Evolutionary conservation across 441 rosid genomes (phyloP).

Genomic region (Gossypium schwendimanii): DNA sequence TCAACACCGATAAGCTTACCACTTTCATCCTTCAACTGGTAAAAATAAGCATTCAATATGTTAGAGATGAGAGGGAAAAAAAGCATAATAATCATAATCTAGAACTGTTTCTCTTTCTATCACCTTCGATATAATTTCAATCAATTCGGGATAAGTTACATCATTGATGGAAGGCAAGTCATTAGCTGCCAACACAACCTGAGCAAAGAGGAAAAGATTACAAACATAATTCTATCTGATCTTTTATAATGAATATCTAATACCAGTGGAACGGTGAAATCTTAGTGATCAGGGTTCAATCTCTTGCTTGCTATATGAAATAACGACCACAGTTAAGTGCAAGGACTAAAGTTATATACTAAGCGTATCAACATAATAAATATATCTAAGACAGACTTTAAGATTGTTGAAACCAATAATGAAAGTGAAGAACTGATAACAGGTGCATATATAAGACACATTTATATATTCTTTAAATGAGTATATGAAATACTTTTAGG

Average conservation of each 20-base stretch:
- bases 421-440: too few species aligned
- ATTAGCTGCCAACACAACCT: conserved; percentile 96
- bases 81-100: conserved; percentile 1
- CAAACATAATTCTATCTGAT: neutral
- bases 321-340: neutral
- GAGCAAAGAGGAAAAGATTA: conserved; percentile 12
- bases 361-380: neutral
- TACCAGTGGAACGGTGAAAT: neutral
- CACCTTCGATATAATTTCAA: conserved; percentile 76
- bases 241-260: neutral
- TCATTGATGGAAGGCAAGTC: conserved; percentile 91
- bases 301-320: neutral
- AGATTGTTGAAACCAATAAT: neutral
- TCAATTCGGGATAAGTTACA: conserved; percentile 75
- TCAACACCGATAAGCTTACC: conserved; percentile 71
- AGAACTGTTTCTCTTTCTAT: conserved; percentile 7
- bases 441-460: too few species aligned
- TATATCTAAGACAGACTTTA: neutral
- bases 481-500: neutral
- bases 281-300: neutral
- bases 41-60: conserved; percentile 15
- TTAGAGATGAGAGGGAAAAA: conserved; percentile 17
- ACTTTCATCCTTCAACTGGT: conserved; percentile 77
- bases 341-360: neutral
- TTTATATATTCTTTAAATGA: neutral